A percentile compares a stretch with the other conserved stretches of the same genome.
These are phyloP conservation scores for Cytidiella melzeri DNA, from an alignment of 768 basidiomycete species.

Conservation along the genomic window DNA sequence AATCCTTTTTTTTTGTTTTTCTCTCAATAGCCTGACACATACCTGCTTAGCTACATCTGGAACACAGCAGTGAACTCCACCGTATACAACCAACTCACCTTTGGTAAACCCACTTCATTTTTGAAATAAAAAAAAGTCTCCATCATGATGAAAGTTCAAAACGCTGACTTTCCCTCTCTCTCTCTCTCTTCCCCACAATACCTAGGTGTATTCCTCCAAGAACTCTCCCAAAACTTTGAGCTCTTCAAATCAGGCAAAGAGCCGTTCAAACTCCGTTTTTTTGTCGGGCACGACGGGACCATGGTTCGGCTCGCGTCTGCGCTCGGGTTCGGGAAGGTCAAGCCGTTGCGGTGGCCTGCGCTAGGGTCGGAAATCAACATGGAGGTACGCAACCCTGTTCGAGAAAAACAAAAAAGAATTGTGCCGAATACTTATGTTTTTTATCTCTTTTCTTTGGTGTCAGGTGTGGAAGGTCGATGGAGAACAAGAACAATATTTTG, in stretches of 20 bases:
- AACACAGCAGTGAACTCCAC: slow-evolving; percentile 39
- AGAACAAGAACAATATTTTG: slow-evolving; percentile 28
- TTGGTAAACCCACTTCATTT: slow-evolving; percentile 25
- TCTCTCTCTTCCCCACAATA: too few relatives aligned
- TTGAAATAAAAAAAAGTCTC: not conserved
- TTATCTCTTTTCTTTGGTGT: not conserved
- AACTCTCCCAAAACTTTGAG: slow-evolving; percentile 36
- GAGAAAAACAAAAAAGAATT: too few relatives aligned
- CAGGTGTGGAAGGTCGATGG: slow-evolving; percentile 34
- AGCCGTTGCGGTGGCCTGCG: slow-evolving; percentile 39
- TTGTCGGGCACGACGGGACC: slow-evolving; percentile 44
- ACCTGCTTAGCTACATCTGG: slow-evolving; percentile 48
- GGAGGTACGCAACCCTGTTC: slow-evolving; percentile 33
- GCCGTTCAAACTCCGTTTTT: slow-evolving; percentile 32
- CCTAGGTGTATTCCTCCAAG: slow-evolving; percentile 40
- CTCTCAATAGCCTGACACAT: not conserved
- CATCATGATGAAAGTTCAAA: not conserved
- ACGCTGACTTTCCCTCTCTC: too few relatives aligned
- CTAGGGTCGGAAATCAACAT: slow-evolving; percentile 41
- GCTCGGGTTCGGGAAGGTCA: slow-evolving; percentile 32
- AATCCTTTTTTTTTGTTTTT: not conserved
- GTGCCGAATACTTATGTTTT: too few relatives aligned
- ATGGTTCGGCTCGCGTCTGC: slow-evolving; percentile 35
- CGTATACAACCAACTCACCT: slow-evolving; percentile 37
- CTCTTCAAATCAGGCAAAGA: slow-evolving; percentile 29